Base-by-base conservation (phyloP, 495 filamentous ascomycete genomes). In the Penicillium bovifimosum region DNA sequence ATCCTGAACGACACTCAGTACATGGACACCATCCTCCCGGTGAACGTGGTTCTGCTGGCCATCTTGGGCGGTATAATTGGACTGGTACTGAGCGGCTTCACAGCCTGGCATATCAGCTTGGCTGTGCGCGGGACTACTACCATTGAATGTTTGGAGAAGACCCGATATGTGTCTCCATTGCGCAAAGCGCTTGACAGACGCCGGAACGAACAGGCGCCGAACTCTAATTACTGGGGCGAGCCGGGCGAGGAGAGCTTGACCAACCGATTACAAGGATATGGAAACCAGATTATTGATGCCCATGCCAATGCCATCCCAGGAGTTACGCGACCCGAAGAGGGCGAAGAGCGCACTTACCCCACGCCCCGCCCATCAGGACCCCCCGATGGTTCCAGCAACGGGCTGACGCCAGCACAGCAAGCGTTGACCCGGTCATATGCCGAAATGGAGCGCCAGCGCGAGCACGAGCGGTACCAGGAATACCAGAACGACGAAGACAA, bases 121-220 rank as follows among this genome's bases (percentile, higher is more conserved):
- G 90, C 89, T 5, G 71, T 76, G 33, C 76, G 80, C 1, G 88
- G 87, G 3, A 82, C 89, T 63, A 98, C 93, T 5, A 97, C 95
- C 1, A 98, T 98, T 55, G 93, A 98, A 61, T 91, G 83, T 56
- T 68, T 98, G 35, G 95, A 98, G 73, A 96, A 90, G 65, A 96
- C 90, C 0, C 82, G 95, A 35, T 97, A 98, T 65, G 79, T 95
- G 0, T 86, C 84, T 7, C 90, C 90, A 3, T 66, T 95, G 26
- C 80, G 84, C 40, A 85, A 82, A 54, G 77, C 76, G 17, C 76
- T 92, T 66, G 82, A 87, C 52, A 71, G 81, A 63, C 76, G 79
- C 52, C 79, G 76, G 46, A 65, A 76, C 43, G 76, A 81, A 54
- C 72, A 79, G 1, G 52, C 61, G 0, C 47, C 56, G 10, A 39